Percentiles rank a stretch among this genome's conserved stretches.
phyloP scores from a whole-genome alignment of 495 filamentous ascomycete genomes.

The Aspergillus taichungensis region DNA sequence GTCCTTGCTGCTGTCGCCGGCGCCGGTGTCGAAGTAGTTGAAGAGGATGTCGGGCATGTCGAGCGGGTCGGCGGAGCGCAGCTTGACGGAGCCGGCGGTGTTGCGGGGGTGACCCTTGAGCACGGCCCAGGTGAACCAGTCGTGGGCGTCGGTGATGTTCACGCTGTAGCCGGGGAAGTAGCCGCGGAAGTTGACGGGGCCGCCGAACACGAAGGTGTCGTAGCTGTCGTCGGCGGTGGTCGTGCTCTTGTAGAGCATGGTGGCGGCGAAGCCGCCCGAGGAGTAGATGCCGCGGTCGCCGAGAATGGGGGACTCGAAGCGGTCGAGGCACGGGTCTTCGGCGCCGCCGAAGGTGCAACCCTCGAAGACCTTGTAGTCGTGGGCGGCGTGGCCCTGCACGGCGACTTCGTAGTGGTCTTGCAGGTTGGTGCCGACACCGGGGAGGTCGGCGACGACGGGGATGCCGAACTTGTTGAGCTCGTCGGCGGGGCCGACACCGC shows the following conservation, averaged over 20 bases:
- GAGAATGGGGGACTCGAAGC: constrained; percentile 24
- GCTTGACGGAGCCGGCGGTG: constrained; percentile 41
- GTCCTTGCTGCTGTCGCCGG: constrained; percentile 28
- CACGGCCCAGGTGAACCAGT: constrained; percentile 40
- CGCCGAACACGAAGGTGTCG: constrained; percentile 48
- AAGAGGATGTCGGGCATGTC: constrained; percentile 49
- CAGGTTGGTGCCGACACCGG: constrained; percentile 58
- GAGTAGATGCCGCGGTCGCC: constrained; percentile 41
- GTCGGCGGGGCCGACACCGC: constrained; percentile 46
- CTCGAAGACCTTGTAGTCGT: constrained; percentile 30
- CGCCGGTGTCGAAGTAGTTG: constrained; percentile 44
- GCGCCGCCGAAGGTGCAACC: constrained; percentile 37
- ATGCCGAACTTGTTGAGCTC: constrained; percentile 43
- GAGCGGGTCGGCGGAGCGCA: constrained; percentile 42
- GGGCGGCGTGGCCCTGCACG: constrained; percentile 36
- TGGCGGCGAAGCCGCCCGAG: constrained; percentile 38
- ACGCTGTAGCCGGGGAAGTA: constrained; percentile 29
- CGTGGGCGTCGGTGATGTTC: constrained; percentile 19
- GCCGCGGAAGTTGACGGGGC: constrained; percentile 41
- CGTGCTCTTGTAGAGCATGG: constrained; percentile 37
- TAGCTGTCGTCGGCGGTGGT: constrained; percentile 28
- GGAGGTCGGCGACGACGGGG: constrained; percentile 42
- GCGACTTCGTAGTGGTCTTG: constrained; percentile 54
- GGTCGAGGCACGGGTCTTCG: constrained; percentile 37
- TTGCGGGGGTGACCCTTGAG: constrained; percentile 49